Percentiles rank a stretch among this genome's conserved stretches.
Evolutionary conservation across 495 filamentous ascomycete genomes (phyloP).

Genomic region (Xylaria scruposa): DNA sequence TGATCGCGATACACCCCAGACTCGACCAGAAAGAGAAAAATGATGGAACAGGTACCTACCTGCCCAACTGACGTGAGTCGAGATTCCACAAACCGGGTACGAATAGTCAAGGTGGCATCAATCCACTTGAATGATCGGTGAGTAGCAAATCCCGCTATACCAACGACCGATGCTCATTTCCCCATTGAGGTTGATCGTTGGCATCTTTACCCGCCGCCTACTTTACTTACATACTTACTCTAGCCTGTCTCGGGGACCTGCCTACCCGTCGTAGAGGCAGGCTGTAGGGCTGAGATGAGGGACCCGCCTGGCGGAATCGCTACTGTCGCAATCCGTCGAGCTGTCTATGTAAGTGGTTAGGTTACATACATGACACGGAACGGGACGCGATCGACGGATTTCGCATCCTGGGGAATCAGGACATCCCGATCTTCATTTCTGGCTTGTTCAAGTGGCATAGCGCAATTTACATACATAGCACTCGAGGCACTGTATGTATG

Average conservation of each 20-base stretch:
- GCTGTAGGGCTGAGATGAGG: constrained; percentile 1
- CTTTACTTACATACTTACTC: background rate
- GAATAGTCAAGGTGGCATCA: background rate
- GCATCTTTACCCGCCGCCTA: background rate
- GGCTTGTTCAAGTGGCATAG: background rate
- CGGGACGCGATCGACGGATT: background rate
- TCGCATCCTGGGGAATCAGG: background rate
- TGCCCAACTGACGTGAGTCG: background rate
- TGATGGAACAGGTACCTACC: background rate
- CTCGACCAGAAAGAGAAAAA: background rate
- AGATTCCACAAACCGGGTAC: background rate
- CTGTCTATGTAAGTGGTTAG: background rate
- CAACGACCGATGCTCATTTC: background rate
- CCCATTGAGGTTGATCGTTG: background rate
- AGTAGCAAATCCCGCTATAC: background rate
- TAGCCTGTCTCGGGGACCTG: background rate
- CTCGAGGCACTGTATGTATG: background rate
- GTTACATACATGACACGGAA: background rate
- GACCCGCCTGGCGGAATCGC: background rate
- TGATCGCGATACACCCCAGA: background rate
- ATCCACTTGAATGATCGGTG: background rate
- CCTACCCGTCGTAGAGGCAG: background rate
- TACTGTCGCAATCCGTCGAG: background rate
- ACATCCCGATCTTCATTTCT: background rate
- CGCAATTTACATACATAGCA: background rate